Evolutionary conservation across 345 rosid genomes (phyloP), one percentile per base, ranked within the genome.

Genomic region (Crucihimalaya himalaica): DNA sequence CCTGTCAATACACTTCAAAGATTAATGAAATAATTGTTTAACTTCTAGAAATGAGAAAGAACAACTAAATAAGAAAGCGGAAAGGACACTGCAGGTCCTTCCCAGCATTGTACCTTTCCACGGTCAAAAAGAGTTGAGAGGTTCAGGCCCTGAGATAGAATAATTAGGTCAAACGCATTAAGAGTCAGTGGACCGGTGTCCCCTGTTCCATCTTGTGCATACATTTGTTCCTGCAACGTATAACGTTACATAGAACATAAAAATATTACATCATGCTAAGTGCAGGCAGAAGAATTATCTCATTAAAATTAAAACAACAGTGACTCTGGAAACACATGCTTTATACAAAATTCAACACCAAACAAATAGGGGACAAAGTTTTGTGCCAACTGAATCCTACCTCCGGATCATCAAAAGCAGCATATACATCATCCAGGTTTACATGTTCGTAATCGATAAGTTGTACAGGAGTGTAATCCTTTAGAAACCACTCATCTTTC

Each of bases 71-170:
- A 68, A 43, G 74, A 16, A 48, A 25, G 3, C 47, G 37, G 34
- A 61, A 37, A 39, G 47, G 40, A 74, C 40, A 56, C 23, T 45
- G 58, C 37, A 31, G 32, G 29, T 19, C 55, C 56, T 20, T 47
- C 16, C 43, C 69, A 34, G 60, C 46, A 9, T 12, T 61, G 19
- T 84, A 94, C 98, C 96, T 87, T 78, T 63, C 97, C 96, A 56
- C 95, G 88, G 78, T 91, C 93, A 80, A 95, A 95, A 27, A 95
- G 84, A 11, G 97, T 80, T 67, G 97, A 89, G 32, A 95, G 99
- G 77, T 95, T 95, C 76, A 95, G 79, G 58, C 99, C 99, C 79
- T 89, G 99, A 64, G 99, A 95, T 58, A 95, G 81, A 82, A 89
- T 81, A 71, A 91, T 91, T 63, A 95, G 63, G 84, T 95, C 99